Conservation (phyloP, 2,329 filamentous ascomycete species). For the Fusarium dlaminii region DNA sequence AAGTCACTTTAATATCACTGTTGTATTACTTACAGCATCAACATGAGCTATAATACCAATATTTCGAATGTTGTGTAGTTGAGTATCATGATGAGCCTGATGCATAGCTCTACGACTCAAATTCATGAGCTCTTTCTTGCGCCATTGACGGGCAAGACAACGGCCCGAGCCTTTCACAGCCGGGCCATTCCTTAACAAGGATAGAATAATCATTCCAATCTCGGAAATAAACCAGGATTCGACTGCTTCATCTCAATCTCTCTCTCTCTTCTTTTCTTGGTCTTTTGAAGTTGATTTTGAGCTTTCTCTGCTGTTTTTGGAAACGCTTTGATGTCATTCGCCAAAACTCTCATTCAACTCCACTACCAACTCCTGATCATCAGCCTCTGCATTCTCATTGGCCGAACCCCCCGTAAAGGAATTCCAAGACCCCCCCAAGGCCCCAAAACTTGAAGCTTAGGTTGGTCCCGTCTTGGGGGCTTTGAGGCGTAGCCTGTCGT, state of each 20-base stretch:
- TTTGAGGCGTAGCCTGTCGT: not conserved
- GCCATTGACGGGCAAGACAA: conserved; percentile 37
- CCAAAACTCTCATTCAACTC: not conserved
- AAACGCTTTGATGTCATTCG: conserved; percentile 28
- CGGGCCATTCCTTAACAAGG: conserved; percentile 36
- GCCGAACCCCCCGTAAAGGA: not conserved
- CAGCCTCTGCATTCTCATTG: conserved; percentile 1
- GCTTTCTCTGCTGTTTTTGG: conserved; percentile 28
- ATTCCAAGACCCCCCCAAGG: not conserved
- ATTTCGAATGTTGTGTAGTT: conserved; percentile 75
- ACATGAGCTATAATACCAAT: conserved; percentile 99
- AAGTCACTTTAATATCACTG: not conserved
- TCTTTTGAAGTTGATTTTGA: conserved; percentile 25
- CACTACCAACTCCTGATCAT: conserved; percentile 5
- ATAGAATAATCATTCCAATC: conserved; percentile 39
- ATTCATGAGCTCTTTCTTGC: conserved; percentile 18
- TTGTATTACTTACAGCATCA: conserved; percentile 71
- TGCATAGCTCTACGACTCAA: conserved; percentile 32
- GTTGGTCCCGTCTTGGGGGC: conserved; percentile 7
- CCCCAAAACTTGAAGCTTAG: conserved; percentile 17
- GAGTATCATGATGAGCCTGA: conserved; percentile 37
- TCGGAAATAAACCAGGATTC: conserved; percentile 2
- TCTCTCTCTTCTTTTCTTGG: not conserved
- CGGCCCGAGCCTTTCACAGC: conserved; percentile 31
- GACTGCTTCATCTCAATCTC: conserved; percentile 28